Evolutionary conservation across 257 asterid species (phyloP).

Genomic region (Solanum bulbocastanum): DNA sequence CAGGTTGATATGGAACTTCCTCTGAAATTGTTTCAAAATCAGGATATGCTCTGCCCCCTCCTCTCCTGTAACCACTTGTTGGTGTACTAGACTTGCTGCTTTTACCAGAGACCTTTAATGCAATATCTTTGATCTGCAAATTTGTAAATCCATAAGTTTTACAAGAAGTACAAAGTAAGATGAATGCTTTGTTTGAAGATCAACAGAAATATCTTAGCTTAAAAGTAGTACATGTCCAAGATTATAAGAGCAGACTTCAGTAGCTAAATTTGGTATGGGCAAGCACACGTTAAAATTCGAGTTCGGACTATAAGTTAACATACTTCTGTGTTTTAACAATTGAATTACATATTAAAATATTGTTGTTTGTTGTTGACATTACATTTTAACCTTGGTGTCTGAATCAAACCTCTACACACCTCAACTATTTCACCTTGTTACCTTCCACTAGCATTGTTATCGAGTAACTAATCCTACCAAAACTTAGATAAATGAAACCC

Average conservation of each 20-base stretch:
- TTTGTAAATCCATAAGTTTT: neutral
- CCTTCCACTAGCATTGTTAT: neutral
- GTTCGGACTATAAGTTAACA: neutral
- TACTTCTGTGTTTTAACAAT: neutral
- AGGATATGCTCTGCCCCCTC: conserved; percentile 47
- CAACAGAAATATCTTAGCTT: neutral
- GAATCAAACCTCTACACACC: neutral
- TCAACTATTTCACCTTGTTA: neutral
- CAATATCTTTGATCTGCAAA: conserved; percentile 82
- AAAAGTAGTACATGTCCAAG: neutral
- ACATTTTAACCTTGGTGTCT: neutral
- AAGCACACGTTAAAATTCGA: neutral
- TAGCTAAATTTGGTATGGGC: neutral
- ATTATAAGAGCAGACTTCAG: neutral
- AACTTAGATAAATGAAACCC: neutral
- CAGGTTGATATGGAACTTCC: conserved; percentile 61
- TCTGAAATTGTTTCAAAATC: conserved; percentile 65
- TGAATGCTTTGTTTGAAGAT: neutral
- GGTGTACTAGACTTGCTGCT: conserved; percentile 48
- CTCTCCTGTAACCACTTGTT: conserved; percentile 46
- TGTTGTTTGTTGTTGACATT: neutral
- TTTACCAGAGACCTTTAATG: conserved; percentile 75
- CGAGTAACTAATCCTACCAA: neutral
- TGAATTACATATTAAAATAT: neutral
- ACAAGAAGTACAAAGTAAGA: neutral